A percentile compares a stretch with the other conserved stretches of the same genome.
These are phyloP conservation scores for Pugionium dolabratum DNA, from an alignment of 345 rosid species.

Conservation along the genomic window DNA sequence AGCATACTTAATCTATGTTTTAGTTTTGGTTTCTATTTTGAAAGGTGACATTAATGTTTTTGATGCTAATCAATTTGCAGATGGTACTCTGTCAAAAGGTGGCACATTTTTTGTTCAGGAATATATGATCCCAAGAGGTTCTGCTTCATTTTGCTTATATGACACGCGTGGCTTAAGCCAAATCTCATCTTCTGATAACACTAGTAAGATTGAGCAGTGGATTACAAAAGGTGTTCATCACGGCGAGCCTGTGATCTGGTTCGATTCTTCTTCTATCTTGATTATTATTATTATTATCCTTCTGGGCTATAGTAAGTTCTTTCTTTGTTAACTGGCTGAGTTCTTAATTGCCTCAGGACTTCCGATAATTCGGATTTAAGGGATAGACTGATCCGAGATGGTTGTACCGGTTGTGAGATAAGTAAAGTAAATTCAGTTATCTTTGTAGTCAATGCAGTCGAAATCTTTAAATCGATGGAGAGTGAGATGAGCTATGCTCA, in stretches of 20 bases:
- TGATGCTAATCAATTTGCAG: no score
- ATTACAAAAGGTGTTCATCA: constrained; percentile 60
- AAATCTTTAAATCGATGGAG: constrained; percentile 58
- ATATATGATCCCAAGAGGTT: constrained; percentile 66
- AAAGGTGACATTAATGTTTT: constrained; percentile 5
- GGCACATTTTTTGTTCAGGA: constrained; percentile 77
- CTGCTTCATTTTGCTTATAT: constrained; percentile 64
- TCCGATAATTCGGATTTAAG: constrained; percentile 54
- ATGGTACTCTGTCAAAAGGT: constrained; percentile 47
- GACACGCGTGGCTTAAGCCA: constrained; percentile 64
- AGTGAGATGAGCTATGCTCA: constrained; percentile 38
- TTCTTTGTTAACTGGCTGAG: constrained; percentile 9
- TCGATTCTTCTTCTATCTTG: constrained; percentile 22
- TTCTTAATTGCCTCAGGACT: constrained; percentile 45
- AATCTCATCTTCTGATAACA: constrained; percentile 41
- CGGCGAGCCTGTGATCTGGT: constrained; percentile 63
- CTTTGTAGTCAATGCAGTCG: constrained; percentile 62
- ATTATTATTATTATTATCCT: constrained; percentile 1
- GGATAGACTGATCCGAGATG: constrained; percentile 43
- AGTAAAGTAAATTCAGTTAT: constrained; percentile 68
- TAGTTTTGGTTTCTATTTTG: background rate
- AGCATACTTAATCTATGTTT: background rate
- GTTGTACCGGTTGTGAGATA: constrained; percentile 32
- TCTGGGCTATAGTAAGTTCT: background rate
- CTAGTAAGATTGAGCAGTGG: constrained; percentile 58